Base-by-base conservation (phyloP, 176 grass and related monocot genomes). In the sorghum (Sorghum bicolor) region DNA sequence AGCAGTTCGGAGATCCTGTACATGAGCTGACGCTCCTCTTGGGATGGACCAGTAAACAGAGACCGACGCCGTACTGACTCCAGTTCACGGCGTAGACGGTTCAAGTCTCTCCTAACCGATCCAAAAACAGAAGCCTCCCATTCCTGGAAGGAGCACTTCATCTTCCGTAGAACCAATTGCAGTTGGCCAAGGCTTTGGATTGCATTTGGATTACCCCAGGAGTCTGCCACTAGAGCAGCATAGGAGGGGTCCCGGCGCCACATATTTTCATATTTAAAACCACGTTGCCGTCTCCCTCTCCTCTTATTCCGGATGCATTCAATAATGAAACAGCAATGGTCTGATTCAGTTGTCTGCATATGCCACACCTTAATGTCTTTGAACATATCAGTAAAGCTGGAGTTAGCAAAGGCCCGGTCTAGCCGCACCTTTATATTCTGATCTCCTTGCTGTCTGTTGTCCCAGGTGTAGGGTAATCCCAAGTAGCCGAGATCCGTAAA, bases 51-150 rank as follows among this genome's bases (percentile, higher is more conserved):
- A 0, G 11, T 0, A 0, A 0, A 14, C 0, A 63, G 0, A 0
- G 60, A 14, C 0, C 0, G 25, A 0, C 10, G 8, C 0, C 60
- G 1, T 4, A 5, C 26, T 0, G 1, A 1, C 1, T 63, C 60
- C 0, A 63, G 3, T 1, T 29, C 60, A 0, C 60, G 9, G 0
- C 60, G 11, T 0, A 63, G 17, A 0, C 12, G 1, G 1, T 0
- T 12, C 0, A 29, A 2, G 0, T 63, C 60, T 1, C 2, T 11
- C 0, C 5, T 29, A 0, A 63, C 60, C 3, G 24, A 63, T 0
- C 60, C 60, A 30, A 63, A 63, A 0, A 29, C 12, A 0, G 25
- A 28, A 0, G 0, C 0, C 25, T 63, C 60, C 60, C 60, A 63
- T 2, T 62, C 24, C 24, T 13, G n/a, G 9, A 62, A 13, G 0